Percentiles rank a stretch among this genome's conserved stretches.
phyloP scores from a whole-genome alignment of 176 grass and related monocot genomes.

The Oryza australiensis region DNA sequence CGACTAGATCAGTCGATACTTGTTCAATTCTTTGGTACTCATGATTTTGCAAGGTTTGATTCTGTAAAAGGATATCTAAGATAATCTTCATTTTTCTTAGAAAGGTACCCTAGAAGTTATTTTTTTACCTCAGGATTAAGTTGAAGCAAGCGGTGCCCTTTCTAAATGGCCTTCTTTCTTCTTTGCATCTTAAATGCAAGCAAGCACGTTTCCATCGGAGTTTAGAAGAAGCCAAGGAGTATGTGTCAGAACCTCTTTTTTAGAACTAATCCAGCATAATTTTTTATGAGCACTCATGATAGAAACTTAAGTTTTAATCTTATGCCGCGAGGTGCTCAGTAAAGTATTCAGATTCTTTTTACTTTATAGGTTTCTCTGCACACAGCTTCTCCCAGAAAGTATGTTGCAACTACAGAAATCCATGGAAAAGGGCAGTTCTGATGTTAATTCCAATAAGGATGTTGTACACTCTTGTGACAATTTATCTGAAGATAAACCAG shows the following conservation, averaged over 20 bases:
- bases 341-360: slow-evolving; percentile 13
- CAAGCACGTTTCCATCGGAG: slow-evolving; percentile 79
- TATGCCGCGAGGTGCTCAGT: slow-evolving; percentile 14
- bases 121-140: slow-evolving; percentile 79
- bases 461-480: slow-evolving; percentile 55
- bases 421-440: slow-evolving; percentile 47
- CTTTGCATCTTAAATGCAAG: slow-evolving; percentile 97
- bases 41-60: slow-evolving; percentile 97
- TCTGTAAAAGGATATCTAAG: slow-evolving; percentile 37
- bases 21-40: slow-evolving; percentile 97
- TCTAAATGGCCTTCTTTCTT: slow-evolving; percentile 88
- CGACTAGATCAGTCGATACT: slow-evolving; percentile 67
- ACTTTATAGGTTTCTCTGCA: slow-evolving; percentile 71
- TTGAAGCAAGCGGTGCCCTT: slow-evolving; percentile 79
- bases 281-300: not conserved
- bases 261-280: not conserved
- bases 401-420: slow-evolving; percentile 82
- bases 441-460: slow-evolving; percentile 50
- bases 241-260: slow-evolving; percentile 34
- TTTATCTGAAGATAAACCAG: slow-evolving; percentile 51
- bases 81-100: slow-evolving; percentile 21
- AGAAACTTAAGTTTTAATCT: slow-evolving; percentile 14
- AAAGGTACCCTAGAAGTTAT: slow-evolving; percentile 13
- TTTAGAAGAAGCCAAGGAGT: slow-evolving; percentile 98
- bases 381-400: slow-evolving; percentile 82